Conservation (phyloP, 495 filamentous ascomycete genomes). For the Antarctomyces pellizariae region DNA sequence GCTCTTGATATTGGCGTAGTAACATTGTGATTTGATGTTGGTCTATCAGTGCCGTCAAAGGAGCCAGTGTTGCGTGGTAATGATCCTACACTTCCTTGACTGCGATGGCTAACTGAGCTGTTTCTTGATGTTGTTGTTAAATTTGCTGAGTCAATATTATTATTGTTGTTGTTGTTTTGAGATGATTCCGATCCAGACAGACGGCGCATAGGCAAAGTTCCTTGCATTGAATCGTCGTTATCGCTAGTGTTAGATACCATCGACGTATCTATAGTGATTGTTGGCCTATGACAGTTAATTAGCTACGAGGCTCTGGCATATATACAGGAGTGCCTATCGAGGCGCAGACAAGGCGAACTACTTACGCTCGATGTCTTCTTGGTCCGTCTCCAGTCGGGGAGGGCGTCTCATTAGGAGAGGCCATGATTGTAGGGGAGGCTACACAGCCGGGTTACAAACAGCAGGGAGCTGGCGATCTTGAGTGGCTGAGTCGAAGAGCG, state of each 20-base stretch:
- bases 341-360: neutral
- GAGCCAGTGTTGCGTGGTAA: conserved; percentile 33
- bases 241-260: conserved; percentile 24
- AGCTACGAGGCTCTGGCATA: conserved; percentile 1
- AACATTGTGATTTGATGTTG: conserved; percentile 78
- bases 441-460: too few relatives aligned
- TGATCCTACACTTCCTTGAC: conserved; percentile 9
- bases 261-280: conserved; percentile 56
- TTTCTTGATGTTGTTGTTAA: conserved; percentile 7
- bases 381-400: too few relatives aligned
- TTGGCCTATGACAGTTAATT: conserved; percentile 22
- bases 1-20: conserved; percentile 38
- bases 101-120: conserved; percentile 5
- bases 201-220: conserved; percentile 10
- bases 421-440: too few relatives aligned
- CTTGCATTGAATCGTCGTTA: conserved; percentile 9
- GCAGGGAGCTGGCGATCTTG: too few relatives aligned
- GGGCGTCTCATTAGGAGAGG: too few relatives aligned
- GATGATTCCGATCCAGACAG: conserved; percentile 13
- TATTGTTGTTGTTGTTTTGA: conserved; percentile 5
- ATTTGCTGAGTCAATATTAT: conserved; percentile 5
- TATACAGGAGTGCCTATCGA: conserved; percentile 3
- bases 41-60: conserved; percentile 55
- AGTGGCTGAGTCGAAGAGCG: too few relatives aligned
- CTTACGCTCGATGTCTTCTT: conserved; percentile 14